These are phyloP conservation scores for Phytophthora sp. DNA, from an alignment of 352 stramenopile genomes.

Conservation along the genomic window DNA sequence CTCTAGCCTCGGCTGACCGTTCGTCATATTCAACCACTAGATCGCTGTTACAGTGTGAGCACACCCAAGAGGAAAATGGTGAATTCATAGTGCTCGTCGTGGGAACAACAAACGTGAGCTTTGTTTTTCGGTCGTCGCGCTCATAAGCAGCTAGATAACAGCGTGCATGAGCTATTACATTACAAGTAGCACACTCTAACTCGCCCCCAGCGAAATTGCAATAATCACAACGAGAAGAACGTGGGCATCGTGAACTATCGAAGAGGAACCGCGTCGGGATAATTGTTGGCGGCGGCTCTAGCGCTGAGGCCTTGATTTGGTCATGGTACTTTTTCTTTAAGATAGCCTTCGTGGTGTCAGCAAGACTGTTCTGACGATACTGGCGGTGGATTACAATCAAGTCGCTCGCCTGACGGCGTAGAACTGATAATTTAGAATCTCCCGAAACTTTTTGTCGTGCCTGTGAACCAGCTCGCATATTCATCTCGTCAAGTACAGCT, in stretches of 20 bases:
- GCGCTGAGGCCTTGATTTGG: conserved; percentile 6
- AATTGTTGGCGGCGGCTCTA: conserved; percentile 17
- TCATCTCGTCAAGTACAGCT: conserved; percentile 39
- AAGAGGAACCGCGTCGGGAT: conserved; percentile 61
- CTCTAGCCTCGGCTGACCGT: conserved; percentile 39
- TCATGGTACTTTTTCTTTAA: conserved; percentile 11
- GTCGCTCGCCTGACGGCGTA: conserved; percentile 25
- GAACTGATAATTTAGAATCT: neutral
- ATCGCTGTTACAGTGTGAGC: conserved; percentile 49
- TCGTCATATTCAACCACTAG: conserved; percentile 70
- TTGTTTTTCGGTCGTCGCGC: conserved; percentile 38
- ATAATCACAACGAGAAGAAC: conserved; percentile 63
- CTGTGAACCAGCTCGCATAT: neutral
- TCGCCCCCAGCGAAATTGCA: conserved; percentile 66
- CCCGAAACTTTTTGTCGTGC: neutral
- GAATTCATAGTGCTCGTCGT: conserved; percentile 7
- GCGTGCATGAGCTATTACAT: conserved; percentile 64
- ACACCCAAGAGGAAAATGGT: conserved; percentile 63
- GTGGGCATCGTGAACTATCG: conserved; percentile 43
- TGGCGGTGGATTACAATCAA: conserved; percentile 9
- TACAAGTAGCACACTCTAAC: conserved; percentile 67
- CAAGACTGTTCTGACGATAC: conserved; percentile 11
- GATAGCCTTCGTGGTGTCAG: conserved; percentile 6
- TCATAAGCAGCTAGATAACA: conserved; percentile 62
- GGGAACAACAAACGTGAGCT: conserved; percentile 61